Percentiles rank a stretch among this genome's conserved stretches.
Evolutionary conservation across 129 eudicot species (phyloP).

Genomic region (Tagetes patula): DNA sequence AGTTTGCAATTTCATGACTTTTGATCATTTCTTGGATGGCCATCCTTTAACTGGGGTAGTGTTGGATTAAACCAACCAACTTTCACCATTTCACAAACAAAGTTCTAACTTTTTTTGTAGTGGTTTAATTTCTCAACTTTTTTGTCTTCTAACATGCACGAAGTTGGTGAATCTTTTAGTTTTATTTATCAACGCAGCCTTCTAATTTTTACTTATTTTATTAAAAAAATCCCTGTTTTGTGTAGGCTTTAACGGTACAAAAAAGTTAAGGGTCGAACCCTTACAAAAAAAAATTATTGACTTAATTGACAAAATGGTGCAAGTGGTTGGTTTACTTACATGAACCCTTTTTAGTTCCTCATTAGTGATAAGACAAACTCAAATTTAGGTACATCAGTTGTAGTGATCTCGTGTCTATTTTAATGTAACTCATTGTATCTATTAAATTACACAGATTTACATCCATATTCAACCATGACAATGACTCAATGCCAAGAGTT

Average conservation of each 20-base stretch:
- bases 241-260: not conserved
- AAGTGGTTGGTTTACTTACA: not conserved
- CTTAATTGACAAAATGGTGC: conserved; percentile 1
- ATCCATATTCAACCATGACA: conserved; percentile 81
- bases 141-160: not conserved
- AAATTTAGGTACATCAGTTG: not conserved
- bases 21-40: not conserved
- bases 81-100: not conserved
- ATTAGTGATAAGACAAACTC: not conserved
- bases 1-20: not conserved
- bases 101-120: not conserved
- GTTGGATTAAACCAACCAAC: conserved; percentile 1
- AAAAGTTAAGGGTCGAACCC: not conserved
- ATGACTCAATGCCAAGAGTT: conserved; percentile 94
- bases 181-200: not conserved
- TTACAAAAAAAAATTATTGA: not conserved
- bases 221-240: not conserved
- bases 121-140: not conserved
- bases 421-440: not conserved
- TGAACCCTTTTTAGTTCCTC: not conserved
- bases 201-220: not conserved
- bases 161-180: not conserved
- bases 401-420: not conserved
- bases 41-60: not conserved
- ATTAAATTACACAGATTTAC: conserved; percentile 54